These are phyloP conservation scores for Turritis glabra DNA, from an alignment of 345 rosid species.

Conservation along the genomic window DNA sequence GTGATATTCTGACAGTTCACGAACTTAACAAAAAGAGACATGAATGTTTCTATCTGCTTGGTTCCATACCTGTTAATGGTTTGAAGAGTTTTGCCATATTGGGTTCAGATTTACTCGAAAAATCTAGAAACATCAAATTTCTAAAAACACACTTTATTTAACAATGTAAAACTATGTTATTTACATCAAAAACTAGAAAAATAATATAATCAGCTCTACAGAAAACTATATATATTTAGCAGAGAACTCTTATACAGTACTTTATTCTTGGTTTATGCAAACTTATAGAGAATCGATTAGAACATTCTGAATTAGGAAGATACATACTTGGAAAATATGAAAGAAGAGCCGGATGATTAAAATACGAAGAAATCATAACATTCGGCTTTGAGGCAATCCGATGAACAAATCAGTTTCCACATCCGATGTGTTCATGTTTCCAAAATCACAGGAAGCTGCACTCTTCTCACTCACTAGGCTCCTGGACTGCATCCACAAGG, in stretches of 20 bases:
- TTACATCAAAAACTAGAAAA: too few relatives aligned
- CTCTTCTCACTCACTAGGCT: constrained; percentile 11
- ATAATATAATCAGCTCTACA: too few relatives aligned
- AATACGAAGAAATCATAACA: background rate
- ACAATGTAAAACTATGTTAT: too few relatives aligned
- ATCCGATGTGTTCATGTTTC: background rate
- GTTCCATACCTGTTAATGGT: too few relatives aligned
- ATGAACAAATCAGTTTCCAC: constrained; percentile 18
- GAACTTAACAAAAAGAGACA: background rate
- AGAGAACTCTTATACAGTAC: background rate
- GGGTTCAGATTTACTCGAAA: too few relatives aligned
- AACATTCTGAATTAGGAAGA: background rate
- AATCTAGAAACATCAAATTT: too few relatives aligned
- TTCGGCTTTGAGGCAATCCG: constrained; percentile 8
- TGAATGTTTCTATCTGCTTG: too few relatives aligned
- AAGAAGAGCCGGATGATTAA: too few relatives aligned
- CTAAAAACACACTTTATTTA: too few relatives aligned
- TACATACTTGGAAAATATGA: background rate
- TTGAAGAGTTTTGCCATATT: too few relatives aligned
- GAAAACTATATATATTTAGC: too few relatives aligned
- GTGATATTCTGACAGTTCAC: background rate
- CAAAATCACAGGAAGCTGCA: background rate
- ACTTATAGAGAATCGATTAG: background rate
- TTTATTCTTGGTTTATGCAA: background rate
- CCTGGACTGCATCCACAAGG: constrained; percentile 24